Conservation (phyloP, 1,284 basidiomycete species). For the Tylopilus orsonianus region DNA sequence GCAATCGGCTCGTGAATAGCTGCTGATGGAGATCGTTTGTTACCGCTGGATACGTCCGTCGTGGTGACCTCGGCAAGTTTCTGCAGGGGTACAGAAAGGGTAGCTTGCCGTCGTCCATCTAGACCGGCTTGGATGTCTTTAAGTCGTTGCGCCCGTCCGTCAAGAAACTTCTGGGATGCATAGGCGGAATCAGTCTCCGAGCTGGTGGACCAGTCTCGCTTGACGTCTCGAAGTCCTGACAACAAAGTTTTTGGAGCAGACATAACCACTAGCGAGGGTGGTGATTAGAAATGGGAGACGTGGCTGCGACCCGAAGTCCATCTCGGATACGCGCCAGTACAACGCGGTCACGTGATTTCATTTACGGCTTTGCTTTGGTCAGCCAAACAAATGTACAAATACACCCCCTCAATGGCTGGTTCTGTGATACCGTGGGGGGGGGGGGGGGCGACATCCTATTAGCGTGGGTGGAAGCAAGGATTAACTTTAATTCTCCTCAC, state of each 20-base stretch:
- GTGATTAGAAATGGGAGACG: not conserved
- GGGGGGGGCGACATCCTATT: no score
- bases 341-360: conserved; percentile 26
- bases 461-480: no score
- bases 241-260: conserved; percentile 35
- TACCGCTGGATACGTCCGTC: conserved; percentile 33
- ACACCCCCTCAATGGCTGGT: no score
- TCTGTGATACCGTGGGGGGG: no score
- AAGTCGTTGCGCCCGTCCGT: conserved; percentile 46
- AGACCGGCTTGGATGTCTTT: conserved; percentile 48
- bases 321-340: not conserved
- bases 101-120: conserved; percentile 20
- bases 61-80: conserved; percentile 24
- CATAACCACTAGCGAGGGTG: conserved; percentile 30
- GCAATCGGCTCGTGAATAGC: conserved; percentile 34
- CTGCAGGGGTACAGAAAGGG: conserved; percentile 14
- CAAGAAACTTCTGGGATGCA: conserved; percentile 30
- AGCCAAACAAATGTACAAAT: no score
- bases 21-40: conserved; percentile 48
- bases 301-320: no score
- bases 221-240: conserved; percentile 47
- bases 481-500: no score
- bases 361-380: no score
- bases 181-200: conserved; percentile 37
- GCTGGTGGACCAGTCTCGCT: conserved; percentile 46